These are phyloP conservation scores for Spiromastix sp. DNA, from an alignment of 2,329 filamentous ascomycete species.

Conservation along the genomic window DNA sequence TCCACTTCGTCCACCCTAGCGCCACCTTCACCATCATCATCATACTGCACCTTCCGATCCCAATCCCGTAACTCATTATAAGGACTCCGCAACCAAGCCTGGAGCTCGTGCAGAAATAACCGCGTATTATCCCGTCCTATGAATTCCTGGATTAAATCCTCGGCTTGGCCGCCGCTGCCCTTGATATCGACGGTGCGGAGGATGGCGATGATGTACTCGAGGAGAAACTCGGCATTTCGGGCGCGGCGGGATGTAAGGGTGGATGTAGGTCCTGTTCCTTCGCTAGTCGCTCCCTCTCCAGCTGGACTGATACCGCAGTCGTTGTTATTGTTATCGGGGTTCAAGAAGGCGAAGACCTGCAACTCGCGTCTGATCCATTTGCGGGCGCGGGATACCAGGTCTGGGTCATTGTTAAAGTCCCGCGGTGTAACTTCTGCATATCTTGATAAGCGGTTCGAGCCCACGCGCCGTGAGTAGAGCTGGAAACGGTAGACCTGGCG, in stretches of 20 bases:
- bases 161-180: slow-evolving; percentile 65
- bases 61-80: slow-evolving; percentile 62
- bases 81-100: slow-evolving; percentile 73
- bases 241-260: slow-evolving; percentile 38
- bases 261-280: slow-evolving; percentile 10
- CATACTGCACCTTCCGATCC: slow-evolving; percentile 72
- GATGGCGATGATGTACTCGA: slow-evolving; percentile 78
- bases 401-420: slow-evolving; percentile 52
- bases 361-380: slow-evolving; percentile 78
- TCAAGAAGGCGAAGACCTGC: slow-evolving; percentile 61
- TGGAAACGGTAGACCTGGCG: slow-evolving; percentile 61
- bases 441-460: slow-evolving; percentile 65
- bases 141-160: slow-evolving; percentile 69
- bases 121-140: slow-evolving; percentile 62
- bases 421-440: slow-evolving; percentile 64
- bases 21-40: slow-evolving; percentile 12
- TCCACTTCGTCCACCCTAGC: background rate
- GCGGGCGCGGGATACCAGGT: slow-evolving; percentile 64
- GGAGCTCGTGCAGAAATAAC: slow-evolving; percentile 76
- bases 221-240: slow-evolving; percentile 69
- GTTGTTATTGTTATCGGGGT: slow-evolving; percentile 10
- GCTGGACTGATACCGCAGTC: slow-evolving; percentile 12
- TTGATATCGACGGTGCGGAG: slow-evolving; percentile 75
- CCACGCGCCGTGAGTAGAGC: slow-evolving; percentile 71
- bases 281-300: slow-evolving; percentile 12